These are phyloP conservation scores for Sanghuangporus weigelae DNA, from an alignment of 1,284 basidiomycete species.

Conservation along the genomic window DNA sequence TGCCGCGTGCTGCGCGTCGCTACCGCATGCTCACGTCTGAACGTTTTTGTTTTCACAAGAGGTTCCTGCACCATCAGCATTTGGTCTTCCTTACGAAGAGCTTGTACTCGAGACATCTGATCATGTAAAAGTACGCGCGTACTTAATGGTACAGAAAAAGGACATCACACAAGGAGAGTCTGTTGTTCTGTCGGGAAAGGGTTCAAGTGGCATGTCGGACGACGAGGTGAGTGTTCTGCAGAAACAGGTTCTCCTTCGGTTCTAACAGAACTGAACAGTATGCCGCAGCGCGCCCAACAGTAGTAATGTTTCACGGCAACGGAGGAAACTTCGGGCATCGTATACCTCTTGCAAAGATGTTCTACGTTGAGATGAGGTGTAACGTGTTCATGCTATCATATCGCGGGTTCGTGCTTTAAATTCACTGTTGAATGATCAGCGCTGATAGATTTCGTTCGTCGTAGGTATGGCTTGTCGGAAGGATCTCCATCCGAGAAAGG, in stretches of 20 bases:
- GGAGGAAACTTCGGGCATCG: slow-evolving; percentile 82
- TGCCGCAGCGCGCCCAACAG: slow-evolving; percentile 67
- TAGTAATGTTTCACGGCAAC: slow-evolving; percentile 91
- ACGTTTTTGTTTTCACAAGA: slow-evolving; percentile 35
- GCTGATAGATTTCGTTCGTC: not conserved
- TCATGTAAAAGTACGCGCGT: slow-evolving; percentile 53
- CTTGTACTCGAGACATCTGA: slow-evolving; percentile 64
- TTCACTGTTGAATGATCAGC: not conserved
- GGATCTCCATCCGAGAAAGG: slow-evolving; percentile 83
- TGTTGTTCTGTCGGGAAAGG: slow-evolving; percentile 17
- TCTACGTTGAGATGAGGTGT: slow-evolving; percentile 79
- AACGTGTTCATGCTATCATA: slow-evolving; percentile 90
- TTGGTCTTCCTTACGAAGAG: slow-evolving; percentile 69
- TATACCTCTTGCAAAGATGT: slow-evolving; percentile 84
- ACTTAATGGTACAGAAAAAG: slow-evolving; percentile 49
- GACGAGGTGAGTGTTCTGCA: slow-evolving; percentile 23
- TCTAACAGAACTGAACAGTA: slow-evolving; percentile 38
- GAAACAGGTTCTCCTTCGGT: slow-evolving; percentile 28
- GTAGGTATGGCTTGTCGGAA: slow-evolving; percentile 78
- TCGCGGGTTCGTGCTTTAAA: slow-evolving; percentile 54
- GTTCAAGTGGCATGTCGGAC: slow-evolving; percentile 23
- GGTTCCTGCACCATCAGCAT: slow-evolving; percentile 67
- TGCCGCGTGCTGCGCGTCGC: not conserved
- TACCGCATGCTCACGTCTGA: not conserved
- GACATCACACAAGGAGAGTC: slow-evolving; percentile 26